Percentiles rank a stretch among this genome's conserved stretches.
Evolutionary conservation across 164 flowering plant species (phyloP).

Genomic region (Vitis riparia): DNA sequence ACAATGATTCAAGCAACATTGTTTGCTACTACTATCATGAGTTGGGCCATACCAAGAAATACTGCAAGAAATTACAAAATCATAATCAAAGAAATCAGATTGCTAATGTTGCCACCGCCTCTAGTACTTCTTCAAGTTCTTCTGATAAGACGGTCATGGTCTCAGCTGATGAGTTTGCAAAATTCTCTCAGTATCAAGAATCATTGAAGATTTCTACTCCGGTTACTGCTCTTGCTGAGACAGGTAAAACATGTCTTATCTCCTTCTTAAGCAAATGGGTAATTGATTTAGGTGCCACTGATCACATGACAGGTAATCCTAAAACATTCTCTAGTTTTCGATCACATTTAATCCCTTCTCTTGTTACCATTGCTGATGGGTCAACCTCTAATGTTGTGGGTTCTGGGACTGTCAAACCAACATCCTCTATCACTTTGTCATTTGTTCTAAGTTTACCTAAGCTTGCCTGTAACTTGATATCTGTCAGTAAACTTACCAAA

Average conservation of each 20-base stretch:
- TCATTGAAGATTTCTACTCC: neutral
- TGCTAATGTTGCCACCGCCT: too few relatives aligned
- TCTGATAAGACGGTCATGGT: too few relatives aligned
- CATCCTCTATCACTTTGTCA: neutral
- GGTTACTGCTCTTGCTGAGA: neutral
- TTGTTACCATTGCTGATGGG: neutral
- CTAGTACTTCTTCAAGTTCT: too few relatives aligned
- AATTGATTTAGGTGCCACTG: neutral
- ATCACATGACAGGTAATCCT: slow-evolving; percentile 5
- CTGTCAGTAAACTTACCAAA: neutral
- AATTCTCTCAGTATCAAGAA: neutral
- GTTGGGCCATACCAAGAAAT: too few relatives aligned
- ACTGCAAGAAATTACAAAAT: too few relatives aligned
- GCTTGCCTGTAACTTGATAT: neutral
- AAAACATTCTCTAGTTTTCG: neutral
- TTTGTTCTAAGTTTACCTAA: neutral
- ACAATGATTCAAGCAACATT: too few relatives aligned
- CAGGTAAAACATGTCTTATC: slow-evolving; percentile 1
- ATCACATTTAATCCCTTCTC: neutral
- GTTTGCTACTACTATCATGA: too few relatives aligned
- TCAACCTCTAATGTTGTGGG: neutral
- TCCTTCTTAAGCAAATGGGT: neutral
- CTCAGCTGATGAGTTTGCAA: too few relatives aligned
- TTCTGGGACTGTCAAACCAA: neutral
- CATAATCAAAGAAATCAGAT: too few relatives aligned